phyloP scores from a whole-genome alignment of 805 yeast species.

The Priceomyces medius region DNA sequence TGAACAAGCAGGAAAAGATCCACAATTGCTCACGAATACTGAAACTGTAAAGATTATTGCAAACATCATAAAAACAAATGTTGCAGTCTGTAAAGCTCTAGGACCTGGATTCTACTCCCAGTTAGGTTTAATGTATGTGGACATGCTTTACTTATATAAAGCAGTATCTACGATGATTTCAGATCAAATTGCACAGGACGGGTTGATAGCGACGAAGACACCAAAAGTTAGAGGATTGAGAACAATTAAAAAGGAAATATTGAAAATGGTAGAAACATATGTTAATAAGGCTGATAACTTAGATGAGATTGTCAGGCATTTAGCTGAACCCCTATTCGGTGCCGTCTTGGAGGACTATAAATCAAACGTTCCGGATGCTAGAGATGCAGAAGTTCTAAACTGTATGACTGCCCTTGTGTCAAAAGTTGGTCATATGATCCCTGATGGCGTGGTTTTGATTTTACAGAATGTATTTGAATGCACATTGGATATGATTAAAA shows the following conservation, averaged over 20 bases:
- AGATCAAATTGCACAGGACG: constrained; percentile 73
- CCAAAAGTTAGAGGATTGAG: constrained; percentile 94
- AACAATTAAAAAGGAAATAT: constrained; percentile 91
- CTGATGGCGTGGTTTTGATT: constrained; percentile 84
- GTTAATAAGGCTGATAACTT: constrained; percentile 81
- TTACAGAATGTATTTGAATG: constrained; percentile 90
- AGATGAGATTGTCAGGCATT: constrained; percentile 78
- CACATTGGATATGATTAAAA: constrained; percentile 92
- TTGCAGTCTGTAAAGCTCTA: constrained; percentile 89
- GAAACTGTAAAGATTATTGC: constrained; percentile 92
- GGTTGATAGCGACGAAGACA: constrained; percentile 87
- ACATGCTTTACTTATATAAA: constrained; percentile 83
- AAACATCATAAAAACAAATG: constrained; percentile 91
- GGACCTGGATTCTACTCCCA: constrained; percentile 92
- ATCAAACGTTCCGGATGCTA: constrained; percentile 88
- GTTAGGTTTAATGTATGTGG: constrained; percentile 79
- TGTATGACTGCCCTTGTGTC: constrained; percentile 89
- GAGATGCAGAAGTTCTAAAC: constrained; percentile 95
- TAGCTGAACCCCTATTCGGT: constrained; percentile 77
- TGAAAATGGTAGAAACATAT: constrained; percentile 85
- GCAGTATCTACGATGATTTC: constrained; percentile 89
- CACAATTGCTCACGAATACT: constrained; percentile 68
- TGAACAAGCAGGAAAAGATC: constrained; percentile 79
- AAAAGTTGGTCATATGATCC: constrained; percentile 83
- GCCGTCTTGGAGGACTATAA: constrained; percentile 90